A percentile compares a stretch with the other conserved stretches of the same genome.
These are phyloP conservation scores for Colletotrichum noveboracense DNA, from an alignment of 2,329 filamentous ascomycete genomes.

Conservation along the genomic window DNA sequence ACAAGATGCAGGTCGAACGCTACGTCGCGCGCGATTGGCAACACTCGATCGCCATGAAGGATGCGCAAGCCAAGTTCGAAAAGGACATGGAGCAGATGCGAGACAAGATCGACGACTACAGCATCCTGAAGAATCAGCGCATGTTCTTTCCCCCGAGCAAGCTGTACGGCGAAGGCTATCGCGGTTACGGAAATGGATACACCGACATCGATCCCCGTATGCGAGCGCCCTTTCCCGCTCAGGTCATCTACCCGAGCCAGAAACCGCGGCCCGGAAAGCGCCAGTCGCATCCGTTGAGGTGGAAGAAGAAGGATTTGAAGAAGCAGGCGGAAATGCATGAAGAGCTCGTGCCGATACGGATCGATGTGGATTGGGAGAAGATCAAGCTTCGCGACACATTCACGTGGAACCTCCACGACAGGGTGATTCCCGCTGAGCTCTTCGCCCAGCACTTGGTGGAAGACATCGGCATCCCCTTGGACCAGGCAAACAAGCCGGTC, in stretches of 20 bases:
- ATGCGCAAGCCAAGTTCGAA: slow-evolving; percentile 58
- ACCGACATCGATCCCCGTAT: slow-evolving; percentile 61
- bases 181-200: slow-evolving; percentile 85
- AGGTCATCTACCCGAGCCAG: slow-evolving; percentile 77
- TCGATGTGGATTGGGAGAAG: slow-evolving; percentile 96
- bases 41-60: slow-evolving; percentile 56
- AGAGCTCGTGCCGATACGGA: slow-evolving; percentile 85
- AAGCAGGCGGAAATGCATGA: slow-evolving; percentile 90
- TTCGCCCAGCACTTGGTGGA: slow-evolving; percentile 92
- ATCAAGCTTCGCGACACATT: slow-evolving; percentile 96
- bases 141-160: slow-evolving; percentile 60
- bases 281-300: slow-evolving; percentile 74
- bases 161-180: slow-evolving; percentile 78
- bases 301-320: slow-evolving; percentile 79
- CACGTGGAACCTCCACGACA: slow-evolving; percentile 97
- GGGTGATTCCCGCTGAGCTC: slow-evolving; percentile 77
- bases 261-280: slow-evolving; percentile 79
- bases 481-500: slow-evolving; percentile 67
- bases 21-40: slow-evolving; percentile 60
- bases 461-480: slow-evolving; percentile 74
- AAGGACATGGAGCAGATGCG: slow-evolving; percentile 67
- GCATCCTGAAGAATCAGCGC: slow-evolving; percentile 59
- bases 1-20: slow-evolving; percentile 58
- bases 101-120: slow-evolving; percentile 74
- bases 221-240: slow-evolving; percentile 18